Evolutionary conservation across 768 basidiomycete genomes (phyloP), one percentile per base, ranked within the genome.

Genomic region (Hygrophorus pudorinus): DNA sequence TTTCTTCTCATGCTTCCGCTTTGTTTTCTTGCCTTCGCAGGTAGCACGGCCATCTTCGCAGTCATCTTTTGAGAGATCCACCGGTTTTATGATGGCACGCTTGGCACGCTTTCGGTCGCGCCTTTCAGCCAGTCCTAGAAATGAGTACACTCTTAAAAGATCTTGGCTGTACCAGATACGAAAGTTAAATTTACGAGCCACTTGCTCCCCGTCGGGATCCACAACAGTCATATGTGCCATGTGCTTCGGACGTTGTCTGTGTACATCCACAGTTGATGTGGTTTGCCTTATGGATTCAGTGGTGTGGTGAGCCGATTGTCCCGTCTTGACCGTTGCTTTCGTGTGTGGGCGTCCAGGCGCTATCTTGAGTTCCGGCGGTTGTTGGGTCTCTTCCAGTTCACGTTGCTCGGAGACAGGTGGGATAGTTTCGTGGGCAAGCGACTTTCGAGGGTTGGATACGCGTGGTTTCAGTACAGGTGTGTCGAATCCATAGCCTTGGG

Each of bases 71-170:
- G 54, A 50, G 33, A 42, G 46, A 30, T 47, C 39, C 17, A 46
- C 41, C 4, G 68, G 65, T 24, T 65, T 56, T 30, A 79, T 66
- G 30, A 82, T 77, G 2, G 67, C 71, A 16, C 72, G 72, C 53
- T 76, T 84, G 17, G 61, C 60, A 42, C 75, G 72, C 57, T 80
- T 79, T 36, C 77, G 69, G 48, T 83, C 75, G 11, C 80, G 73
- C 20, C 85, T 73, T 49, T 81, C 79, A 9, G 69, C 64, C 10
- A 84, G 60, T 44, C 84, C 85, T 88, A 31, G n/a, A 18, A 20
- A 41, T 36, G 42, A 16, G 7, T 10, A 34, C 24, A 31, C 30
- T n/a, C 12, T 2, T 3, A 18, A 45, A 1, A 35, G 12, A 30
- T 11, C 38, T 16, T 32, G 14, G 11, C 7, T n/a, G 35, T 2